phyloP scores from a whole-genome alignment of 2,329 filamentous ascomycete genomes.

The Fusarium sp. region DNA sequence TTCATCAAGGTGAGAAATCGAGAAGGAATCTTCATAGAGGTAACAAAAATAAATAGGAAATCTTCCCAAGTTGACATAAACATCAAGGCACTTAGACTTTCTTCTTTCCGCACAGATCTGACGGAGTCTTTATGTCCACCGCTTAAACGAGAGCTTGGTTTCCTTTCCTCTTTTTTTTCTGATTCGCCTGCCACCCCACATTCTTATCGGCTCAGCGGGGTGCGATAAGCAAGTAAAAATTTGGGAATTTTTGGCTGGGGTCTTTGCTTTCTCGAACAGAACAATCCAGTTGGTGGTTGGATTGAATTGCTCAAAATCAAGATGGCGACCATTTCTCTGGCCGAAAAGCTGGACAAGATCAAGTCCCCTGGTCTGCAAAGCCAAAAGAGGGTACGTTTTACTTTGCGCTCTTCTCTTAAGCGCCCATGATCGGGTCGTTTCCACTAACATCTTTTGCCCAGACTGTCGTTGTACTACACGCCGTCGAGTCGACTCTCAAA shows the following conservation, averaged over 20 bases:
- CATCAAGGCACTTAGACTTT: too few relatives aligned
- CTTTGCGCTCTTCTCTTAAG: not conserved
- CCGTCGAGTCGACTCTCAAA: conserved; percentile 92
- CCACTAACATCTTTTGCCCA: conserved; percentile 53
- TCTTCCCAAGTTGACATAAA: too few relatives aligned
- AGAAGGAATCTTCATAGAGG: too few relatives aligned
- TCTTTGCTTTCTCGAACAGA: conserved; percentile 49
- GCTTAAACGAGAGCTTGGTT: too few relatives aligned
- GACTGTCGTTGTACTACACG: conserved; percentile 88
- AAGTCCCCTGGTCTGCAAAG: conserved; percentile 96
- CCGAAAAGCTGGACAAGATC: conserved; percentile 97
- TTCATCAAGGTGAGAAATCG: too few relatives aligned
- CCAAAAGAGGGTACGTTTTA: conserved; percentile 81
- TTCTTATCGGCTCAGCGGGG: conserved; percentile 48
- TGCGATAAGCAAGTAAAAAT: conserved; percentile 51
- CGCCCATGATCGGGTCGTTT: conserved; percentile 21
- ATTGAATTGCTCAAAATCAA: conserved; percentile 50
- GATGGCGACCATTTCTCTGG: conserved; percentile 68
- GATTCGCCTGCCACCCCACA: conserved; percentile 4
- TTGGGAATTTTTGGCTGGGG: conserved; percentile 48
- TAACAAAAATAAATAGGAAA: too few relatives aligned
- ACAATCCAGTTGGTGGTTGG: conserved; percentile 48
- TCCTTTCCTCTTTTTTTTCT: too few relatives aligned
- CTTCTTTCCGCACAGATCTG: too few relatives aligned
- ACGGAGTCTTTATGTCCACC: too few relatives aligned